Evolutionary conservation across 805 yeast species (phyloP), one percentile per base, ranked within the genome.

Genomic region (Wickerhamomyces ciferrii): DNA sequence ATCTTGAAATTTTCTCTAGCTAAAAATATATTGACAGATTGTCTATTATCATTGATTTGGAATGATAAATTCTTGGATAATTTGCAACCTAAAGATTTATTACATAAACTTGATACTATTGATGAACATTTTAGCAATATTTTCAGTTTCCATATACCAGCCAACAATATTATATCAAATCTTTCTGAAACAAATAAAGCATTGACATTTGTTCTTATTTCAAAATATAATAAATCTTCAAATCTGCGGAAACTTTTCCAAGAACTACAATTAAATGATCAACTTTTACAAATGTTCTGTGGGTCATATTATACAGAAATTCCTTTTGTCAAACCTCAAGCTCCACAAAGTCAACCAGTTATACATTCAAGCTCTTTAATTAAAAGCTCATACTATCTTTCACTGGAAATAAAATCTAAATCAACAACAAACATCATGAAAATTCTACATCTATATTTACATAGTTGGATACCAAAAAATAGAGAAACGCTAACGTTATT

Each of bases 351-450:
- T 11, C 39, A 47, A 2, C 44, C 46, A 2, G 38, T 34, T 5
- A 17, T 14, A 2, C 25, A 31, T 9, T 60, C 62, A 20, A 69
- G 64, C 39, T 44, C 57, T 0, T 53, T 70, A 39, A 56, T 71
- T 2, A 68, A 60, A 48, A 46, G 66, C 4, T 58, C 58, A 15
- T 70, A 65, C 49, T 62, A 59, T 25, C 50, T 71, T 9, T 56
- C 65, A 15, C 41, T 60, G 13, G 74, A 70, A 48, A 58, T 63
- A 53, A 62, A 55, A 24, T 50, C 63, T 13, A 63, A 61, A 39
- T 56, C 66, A 4, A 59, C 61, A 13, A 21, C 44, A 3, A 68
- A 69, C 43, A 49, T 71, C 13, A 49, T 48, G 1, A 60, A 62
- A 41, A 62, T 71, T 18, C 43, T 66, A 1, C 52, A 56, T 11